Base-by-base conservation (phyloP, 495 filamentous ascomycete species). In the Ramalina intermedia region DNA sequence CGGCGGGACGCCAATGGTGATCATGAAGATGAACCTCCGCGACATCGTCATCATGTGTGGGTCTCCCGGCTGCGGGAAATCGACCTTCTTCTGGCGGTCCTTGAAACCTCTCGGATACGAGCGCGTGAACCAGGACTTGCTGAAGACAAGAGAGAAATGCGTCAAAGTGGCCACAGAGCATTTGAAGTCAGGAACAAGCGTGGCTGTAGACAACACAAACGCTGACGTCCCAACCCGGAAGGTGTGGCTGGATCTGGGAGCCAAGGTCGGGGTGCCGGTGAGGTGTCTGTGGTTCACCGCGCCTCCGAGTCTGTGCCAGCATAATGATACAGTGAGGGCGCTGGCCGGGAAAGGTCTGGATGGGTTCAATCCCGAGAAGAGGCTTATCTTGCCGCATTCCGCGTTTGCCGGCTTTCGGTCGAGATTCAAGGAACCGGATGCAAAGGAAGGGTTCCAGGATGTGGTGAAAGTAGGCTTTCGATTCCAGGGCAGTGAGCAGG, bases 71-170 rank as follows among this genome's bases (percentile, higher is more conserved):
- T 78, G 85, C 1, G 91, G 93, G 23, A 96, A 96, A 60, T 90
- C 84, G 20, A 87, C 86, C 0, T 96, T 94, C 54, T 95, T 82
- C 66, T 84, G 81, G 78, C 79, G 73, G 24, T 66, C 85, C 51
- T 61, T 96, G 16, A 69, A 89, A 61, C 84, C 87, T 20, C 66
- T 91, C 3, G 81, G 80, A 26, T 96, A 91, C 61, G 80, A 80
- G 62, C 75, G 90, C 24, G 74, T 94, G 14, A 98, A 96, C 54
- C 89, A 96, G 65, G 93, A 96, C 66, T 73, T 68, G 3, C 66
- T 95, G n/a, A 95, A 94, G 63, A 80, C 80, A 80, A 75, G 80
- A 53, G 80, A 86, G 17, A 94, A 85, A 64, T 96, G 93, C 66
- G 63, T 93, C 56, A 86, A 90, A 61, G 76, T 79, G 16, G 86